A percentile compares a stretch with the other conserved stretches of the same genome.
phyloP scores from a whole-genome alignment of 805 yeast genomes.

The Zygosaccharomyces gambellarensis region DNA sequence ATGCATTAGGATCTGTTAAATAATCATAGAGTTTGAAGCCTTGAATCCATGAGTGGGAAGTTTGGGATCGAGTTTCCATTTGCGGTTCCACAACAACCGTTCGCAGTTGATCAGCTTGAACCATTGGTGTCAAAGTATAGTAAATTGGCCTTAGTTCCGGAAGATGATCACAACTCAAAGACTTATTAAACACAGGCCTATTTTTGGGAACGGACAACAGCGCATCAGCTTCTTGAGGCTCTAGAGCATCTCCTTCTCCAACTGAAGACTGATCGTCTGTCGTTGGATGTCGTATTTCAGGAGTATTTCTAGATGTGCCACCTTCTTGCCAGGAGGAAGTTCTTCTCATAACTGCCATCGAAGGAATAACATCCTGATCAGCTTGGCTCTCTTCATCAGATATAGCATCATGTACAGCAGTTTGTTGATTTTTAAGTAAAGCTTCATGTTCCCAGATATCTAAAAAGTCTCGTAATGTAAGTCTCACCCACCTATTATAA shows the following conservation, averaged over 20 bases:
- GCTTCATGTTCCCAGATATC: conserved; percentile 29
- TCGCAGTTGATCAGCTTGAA: not conserved
- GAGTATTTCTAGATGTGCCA: not conserved
- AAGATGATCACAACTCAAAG: conserved; percentile 20
- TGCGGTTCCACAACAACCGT: not conserved
- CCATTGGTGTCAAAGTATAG: not conserved
- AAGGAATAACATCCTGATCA: conserved; percentile 3
- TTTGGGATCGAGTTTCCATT: not conserved
- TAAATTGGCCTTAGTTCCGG: conserved; percentile 9
- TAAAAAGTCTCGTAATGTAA: conserved; percentile 26
- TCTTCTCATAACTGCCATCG: conserved; percentile 7
- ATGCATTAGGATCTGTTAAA: conserved; percentile 8
- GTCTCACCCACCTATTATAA: conserved; percentile 27
- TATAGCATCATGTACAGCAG: conserved; percentile 1
- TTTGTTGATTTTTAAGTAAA: not conserved
- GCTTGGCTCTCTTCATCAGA: conserved; percentile 4
- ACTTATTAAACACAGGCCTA: conserved; percentile 13
- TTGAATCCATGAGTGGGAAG: conserved; percentile 9
- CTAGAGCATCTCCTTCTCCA: conserved; percentile 4
- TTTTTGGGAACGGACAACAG: conserved; percentile 7
- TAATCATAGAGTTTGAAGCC: conserved; percentile 12
- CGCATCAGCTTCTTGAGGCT: not conserved
- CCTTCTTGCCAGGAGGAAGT: conserved; percentile 17
- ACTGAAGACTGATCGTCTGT: conserved; percentile 6
- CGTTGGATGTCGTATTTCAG: conserved; percentile 1